Evolutionary conservation across 2,329 filamentous ascomycete genomes (phyloP).

Genomic region (Gaeumannomyces tritici): DNA sequence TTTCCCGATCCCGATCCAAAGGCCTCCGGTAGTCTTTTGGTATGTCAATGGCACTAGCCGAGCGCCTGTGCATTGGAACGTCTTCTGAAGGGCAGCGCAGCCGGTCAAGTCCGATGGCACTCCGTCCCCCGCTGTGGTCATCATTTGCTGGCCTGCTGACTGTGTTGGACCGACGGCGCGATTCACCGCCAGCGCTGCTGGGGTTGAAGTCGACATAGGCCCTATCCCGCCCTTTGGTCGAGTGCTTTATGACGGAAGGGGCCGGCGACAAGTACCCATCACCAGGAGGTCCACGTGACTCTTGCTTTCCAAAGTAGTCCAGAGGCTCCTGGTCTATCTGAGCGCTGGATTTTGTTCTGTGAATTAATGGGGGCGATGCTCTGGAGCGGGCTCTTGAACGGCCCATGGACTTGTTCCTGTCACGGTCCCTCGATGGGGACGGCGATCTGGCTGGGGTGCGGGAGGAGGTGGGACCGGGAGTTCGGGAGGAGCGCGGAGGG

Average conservation of each 20-base stretch:
- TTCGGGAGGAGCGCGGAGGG: neutral
- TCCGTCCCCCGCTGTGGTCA: neutral
- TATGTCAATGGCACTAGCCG: slow-evolving; percentile 16
- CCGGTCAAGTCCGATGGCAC: neutral
- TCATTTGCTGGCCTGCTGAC: slow-evolving; percentile 9
- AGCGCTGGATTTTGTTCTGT: slow-evolving; percentile 24
- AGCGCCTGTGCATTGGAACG: slow-evolving; percentile 19
- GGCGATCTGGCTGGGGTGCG: neutral
- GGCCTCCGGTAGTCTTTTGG: slow-evolving; percentile 8
- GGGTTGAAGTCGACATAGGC: slow-evolving; percentile 24
- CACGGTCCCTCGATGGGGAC: neutral
- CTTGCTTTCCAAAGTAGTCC: slow-evolving; percentile 21
- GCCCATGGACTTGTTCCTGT: neutral
- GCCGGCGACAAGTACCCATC: slow-evolving; percentile 24
- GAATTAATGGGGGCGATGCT: slow-evolving; percentile 5
- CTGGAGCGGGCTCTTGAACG: slow-evolving; percentile 7
- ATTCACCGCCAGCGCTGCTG: neutral
- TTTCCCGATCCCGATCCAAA: neutral
- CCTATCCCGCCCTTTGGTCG: slow-evolving; percentile 31
- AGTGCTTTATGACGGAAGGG: slow-evolving; percentile 31
- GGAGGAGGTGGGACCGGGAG: neutral
- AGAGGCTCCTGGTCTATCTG: slow-evolving; percentile 13
- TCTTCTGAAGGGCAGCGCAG: neutral
- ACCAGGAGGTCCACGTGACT: slow-evolving; percentile 15
- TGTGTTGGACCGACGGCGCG: slow-evolving; percentile 1